Evolutionary conservation across 2,329 filamentous ascomycete species (phyloP), one percentile per base, ranked within the genome.

Genomic region (Epichloe festucae): DNA sequence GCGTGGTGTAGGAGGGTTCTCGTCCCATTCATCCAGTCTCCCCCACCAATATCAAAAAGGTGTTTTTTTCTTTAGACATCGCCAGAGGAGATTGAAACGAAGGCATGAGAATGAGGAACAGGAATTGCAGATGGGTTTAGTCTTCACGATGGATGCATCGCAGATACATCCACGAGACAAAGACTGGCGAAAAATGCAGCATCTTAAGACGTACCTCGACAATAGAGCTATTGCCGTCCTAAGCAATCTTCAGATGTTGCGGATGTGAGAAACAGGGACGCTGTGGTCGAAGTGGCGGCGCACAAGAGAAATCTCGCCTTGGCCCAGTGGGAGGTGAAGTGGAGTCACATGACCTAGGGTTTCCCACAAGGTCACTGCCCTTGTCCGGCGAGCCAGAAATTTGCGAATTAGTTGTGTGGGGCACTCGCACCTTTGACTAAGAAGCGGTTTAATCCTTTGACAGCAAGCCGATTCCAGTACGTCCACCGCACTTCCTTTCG

Each of bases 201-300:
- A 75, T 75, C 72, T 69, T 70, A 67, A 73, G 72, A 79, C 76
- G 62, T 79, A 79, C 76, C 76, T 79, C 76, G 76, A 79, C 76
- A 79, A 77, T 75, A 73, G 65, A 61, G 50, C 62, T 70, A 75
- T 73, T 79, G 76, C 75, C 76, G 73, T 79, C 76, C 76, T 79
- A 77, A 79, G 76, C 76, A 78, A 73, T 74, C 69, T 70, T 75
- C 70, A 76, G 74, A 77, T 76, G 71, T 67, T 70, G 68, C 65
- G 66, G 61, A 64, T 63, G 63, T 62, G 58, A 63, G 58, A 56
- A 49, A 3, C 40, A 53, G 48, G 50, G 49, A 44, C 51, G 42
- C 52, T 51, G 51, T 55, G 54, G 54, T 55, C 59, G 61, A 63
- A 61, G 61, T 58, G 60, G 59, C 63, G 64, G 48, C 62, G 48